Percentiles rank a stretch among this genome's conserved stretches.
Conservation (phyloP, 2,329 filamentous ascomycete genomes). For the Aspergillus sp. region DNA sequence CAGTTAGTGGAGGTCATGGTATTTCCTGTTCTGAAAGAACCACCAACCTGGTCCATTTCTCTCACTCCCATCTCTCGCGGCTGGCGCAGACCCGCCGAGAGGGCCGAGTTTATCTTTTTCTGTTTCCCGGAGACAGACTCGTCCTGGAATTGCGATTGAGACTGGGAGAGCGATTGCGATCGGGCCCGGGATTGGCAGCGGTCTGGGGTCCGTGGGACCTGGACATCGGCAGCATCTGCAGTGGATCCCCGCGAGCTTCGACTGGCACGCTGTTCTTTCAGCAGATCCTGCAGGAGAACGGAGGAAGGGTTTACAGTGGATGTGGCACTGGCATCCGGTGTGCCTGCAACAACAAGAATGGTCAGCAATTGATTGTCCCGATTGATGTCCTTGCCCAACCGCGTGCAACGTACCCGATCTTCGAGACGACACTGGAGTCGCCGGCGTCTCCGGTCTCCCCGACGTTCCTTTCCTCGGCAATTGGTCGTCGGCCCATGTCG, state of each 20-base stretch:
- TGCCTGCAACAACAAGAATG: slow-evolving; percentile 14
- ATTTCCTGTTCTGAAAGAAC: neutral
- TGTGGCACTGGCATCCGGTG: slow-evolving; percentile 21
- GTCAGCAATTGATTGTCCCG: slow-evolving; percentile 6
- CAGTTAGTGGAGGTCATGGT: slow-evolving; percentile 4
- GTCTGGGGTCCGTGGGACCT: slow-evolving; percentile 18
- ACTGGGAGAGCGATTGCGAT: slow-evolving; percentile 8
- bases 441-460: slow-evolving; percentile 13
- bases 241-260: slow-evolving; percentile 22
- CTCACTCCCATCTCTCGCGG: slow-evolving; percentile 35
- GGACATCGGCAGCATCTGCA: slow-evolving; percentile 17
- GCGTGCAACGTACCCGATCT: slow-evolving; percentile 14
- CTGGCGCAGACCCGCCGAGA: slow-evolving; percentile 24
- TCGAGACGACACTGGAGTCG: slow-evolving; percentile 15
- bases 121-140: slow-evolving; percentile 28
- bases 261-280: slow-evolving; percentile 35
- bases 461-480: slow-evolving; percentile 16
- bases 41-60: slow-evolving; percentile 35
- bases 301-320: slow-evolving; percentile 32
- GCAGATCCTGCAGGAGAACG: slow-evolving; percentile 30
- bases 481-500: slow-evolving; percentile 24
- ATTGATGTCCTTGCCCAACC: neutral
- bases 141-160: slow-evolving; percentile 21
- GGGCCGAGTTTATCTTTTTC: slow-evolving; percentile 21
- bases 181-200: slow-evolving; percentile 9